phyloP scores from a whole-genome alignment of 2,329 filamentous ascomycete genomes.

The Ophiosphaerella korrae region DNA sequence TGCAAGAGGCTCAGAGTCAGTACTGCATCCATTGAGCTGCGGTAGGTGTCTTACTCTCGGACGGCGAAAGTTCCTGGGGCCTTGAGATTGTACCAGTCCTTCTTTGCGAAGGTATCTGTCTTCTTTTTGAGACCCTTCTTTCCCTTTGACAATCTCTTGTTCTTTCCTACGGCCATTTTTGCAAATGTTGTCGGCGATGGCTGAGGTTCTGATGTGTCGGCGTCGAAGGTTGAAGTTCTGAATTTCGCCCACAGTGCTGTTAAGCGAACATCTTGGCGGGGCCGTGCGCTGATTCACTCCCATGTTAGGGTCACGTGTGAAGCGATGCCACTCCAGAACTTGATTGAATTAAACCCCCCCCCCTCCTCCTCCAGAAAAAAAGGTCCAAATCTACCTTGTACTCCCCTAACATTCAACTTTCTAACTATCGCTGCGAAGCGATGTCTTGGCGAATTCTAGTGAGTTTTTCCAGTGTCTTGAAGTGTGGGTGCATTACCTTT shows the following conservation, averaged over 20 bases:
- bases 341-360: too few species aligned
- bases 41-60: constrained; percentile 77
- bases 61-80: constrained; percentile 94
- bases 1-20: constrained; percentile 53
- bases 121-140: constrained; percentile 99
- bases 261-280: too few species aligned
- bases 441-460: too few species aligned
- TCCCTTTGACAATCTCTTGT: constrained; percentile 99
- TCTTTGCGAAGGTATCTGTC: constrained; percentile 97
- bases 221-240: constrained; percentile 36
- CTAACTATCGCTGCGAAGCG: too few species aligned
- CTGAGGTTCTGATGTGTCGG: constrained; percentile 60
- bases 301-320: too few species aligned
- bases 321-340: too few species aligned
- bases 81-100: constrained; percentile 99
- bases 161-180: constrained; percentile 82
- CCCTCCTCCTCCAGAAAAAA: too few species aligned
- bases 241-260: neutral
- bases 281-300: too few species aligned
- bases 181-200: constrained; percentile 43
- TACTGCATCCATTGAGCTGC: constrained; percentile 23
- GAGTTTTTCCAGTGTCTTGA: too few species aligned
- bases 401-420: too few species aligned
- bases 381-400: too few species aligned
- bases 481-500: too few species aligned